Evolutionary conservation across 768 basidiomycete species (phyloP), one percentile per base, ranked within the genome.

Genomic region (Hysterangium stoloniferum): DNA sequence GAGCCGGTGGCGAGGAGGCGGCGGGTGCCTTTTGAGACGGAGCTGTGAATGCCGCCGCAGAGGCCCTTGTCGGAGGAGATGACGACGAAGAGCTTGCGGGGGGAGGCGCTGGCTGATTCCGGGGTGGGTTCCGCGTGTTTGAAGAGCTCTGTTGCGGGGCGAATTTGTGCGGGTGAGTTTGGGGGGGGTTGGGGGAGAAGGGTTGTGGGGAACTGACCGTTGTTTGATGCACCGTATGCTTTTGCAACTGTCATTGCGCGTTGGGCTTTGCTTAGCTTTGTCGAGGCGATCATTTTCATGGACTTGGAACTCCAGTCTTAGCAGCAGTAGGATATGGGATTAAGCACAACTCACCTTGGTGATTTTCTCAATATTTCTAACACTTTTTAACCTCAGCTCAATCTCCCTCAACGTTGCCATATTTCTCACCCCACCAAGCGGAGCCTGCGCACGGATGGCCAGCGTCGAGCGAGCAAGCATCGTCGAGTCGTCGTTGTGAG

Each of bases 281-380:
- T 95, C 45, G 95, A 97, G 52, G 94, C 95, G 76, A 97, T 95
- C 81, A 99, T 94, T 78, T 96, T 95, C 91, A 96, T 95, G 44
- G 92, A 91, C 87, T 93, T 62, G 12, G 63, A 32, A 40, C 15
- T 34, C 7, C 35, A 20, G 31, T 4, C 22, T 49, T 9, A 25
- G 27, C 45, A 32, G 29, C n/a, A 36, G n/a, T 5, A n/a, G 47
- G 22, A 36, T 35, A 34, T 51, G 52, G 45, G 55, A 45, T 63
- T 61, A 59, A 64, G 64, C 53, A 64, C 67, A 62, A 63, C 77
- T 57, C 57, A 91, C 94, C 77, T 96, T 95, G 54, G 95, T 97
- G 75, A 99, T 97, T 87, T 98, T 98, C 79, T 96, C 91, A 66
- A 95, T 95, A 75, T 96, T 96, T 68, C 79, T 77, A 63, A 97